Conservation (phyloP, 441 rosid genomes). For the Breynia disticha region DNA sequence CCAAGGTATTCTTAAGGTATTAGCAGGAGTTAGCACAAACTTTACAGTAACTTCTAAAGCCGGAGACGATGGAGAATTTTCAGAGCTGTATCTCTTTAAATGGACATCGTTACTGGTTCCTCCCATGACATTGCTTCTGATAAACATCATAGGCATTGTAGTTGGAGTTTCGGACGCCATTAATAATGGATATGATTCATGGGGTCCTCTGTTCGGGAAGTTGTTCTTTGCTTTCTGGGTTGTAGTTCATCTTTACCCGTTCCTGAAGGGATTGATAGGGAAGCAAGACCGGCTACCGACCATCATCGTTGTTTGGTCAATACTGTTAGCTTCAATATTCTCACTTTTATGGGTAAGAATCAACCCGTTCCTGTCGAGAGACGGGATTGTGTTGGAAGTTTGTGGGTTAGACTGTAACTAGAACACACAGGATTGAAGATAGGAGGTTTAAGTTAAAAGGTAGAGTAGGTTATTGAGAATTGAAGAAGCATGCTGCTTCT, state of each 20-base stretch:
- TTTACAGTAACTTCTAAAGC: conserved; percentile 96
- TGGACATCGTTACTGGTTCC: conserved; percentile 90
- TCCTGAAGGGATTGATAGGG: conserved; percentile 86
- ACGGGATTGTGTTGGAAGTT: conserved; percentile 59
- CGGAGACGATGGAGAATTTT: conserved; percentile 82
- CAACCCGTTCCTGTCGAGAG: conserved; percentile 63
- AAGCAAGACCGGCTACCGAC: conserved; percentile 81
- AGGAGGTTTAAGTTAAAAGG: conserved; percentile 16
- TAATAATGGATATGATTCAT: conserved; percentile 82
- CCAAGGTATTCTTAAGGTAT: conserved; percentile 92
- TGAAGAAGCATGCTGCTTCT: conserved; percentile 7
- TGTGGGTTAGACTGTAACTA: conserved; percentile 74
- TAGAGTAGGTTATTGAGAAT: conserved; percentile 10
- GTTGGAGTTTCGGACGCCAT: conserved; percentile 85
- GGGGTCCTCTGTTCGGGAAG: conserved; percentile 93
- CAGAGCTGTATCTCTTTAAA: conserved; percentile 84
- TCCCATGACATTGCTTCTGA: conserved; percentile 61
- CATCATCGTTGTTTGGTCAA: conserved; percentile 83
- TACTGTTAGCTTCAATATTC: conserved; percentile 75
- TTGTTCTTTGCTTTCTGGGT: conserved; percentile 91
- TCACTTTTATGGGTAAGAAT: conserved; percentile 86
- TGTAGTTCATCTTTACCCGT: conserved; percentile 83
- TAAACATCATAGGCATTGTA: conserved; percentile 68
- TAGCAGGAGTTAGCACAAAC: conserved; percentile 90
- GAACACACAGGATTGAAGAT: conserved; percentile 14